Conservation (phyloP, 2,329 filamentous ascomycete species). For the Diaporthe aspalathi region DNA sequence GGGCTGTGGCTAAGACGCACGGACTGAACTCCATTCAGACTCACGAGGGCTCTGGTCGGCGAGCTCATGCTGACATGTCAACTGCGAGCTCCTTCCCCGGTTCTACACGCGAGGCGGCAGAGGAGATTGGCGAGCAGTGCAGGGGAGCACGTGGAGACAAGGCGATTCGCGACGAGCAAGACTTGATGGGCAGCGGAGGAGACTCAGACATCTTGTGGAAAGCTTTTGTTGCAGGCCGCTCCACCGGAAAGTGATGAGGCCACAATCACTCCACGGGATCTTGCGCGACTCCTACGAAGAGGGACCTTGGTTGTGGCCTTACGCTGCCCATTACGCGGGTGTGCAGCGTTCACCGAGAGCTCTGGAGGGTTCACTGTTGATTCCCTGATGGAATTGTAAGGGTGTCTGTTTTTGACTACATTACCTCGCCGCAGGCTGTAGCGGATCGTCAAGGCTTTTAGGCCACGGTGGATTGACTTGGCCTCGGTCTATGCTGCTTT, state of each 20-base stretch:
- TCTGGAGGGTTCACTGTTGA: neutral
- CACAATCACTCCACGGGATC: neutral
- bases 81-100: neutral
- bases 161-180: neutral
- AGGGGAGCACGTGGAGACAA: neutral
- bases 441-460: neutral
- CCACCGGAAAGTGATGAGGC: neutral
- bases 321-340: neutral
- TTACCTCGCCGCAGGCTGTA: neutral
- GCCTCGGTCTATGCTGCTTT: neutral
- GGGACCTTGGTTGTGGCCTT: neutral
- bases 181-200: too few relatives aligned
- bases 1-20: neutral
- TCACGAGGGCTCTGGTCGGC: neutral
- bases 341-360: neutral
- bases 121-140: neutral
- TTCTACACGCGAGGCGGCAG: neutral
- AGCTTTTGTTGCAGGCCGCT: neutral
- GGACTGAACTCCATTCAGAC: neutral
- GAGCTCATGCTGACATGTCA: neutral
- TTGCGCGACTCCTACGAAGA: neutral
- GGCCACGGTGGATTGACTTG: neutral
- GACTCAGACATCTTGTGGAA: constrained; percentile 5
- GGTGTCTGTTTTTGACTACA: neutral
- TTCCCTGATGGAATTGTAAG: neutral